Evolutionary conservation across 441 rosid species (phyloP), one percentile per base, ranked within the genome.

Genomic region (Populus tomentosa): DNA sequence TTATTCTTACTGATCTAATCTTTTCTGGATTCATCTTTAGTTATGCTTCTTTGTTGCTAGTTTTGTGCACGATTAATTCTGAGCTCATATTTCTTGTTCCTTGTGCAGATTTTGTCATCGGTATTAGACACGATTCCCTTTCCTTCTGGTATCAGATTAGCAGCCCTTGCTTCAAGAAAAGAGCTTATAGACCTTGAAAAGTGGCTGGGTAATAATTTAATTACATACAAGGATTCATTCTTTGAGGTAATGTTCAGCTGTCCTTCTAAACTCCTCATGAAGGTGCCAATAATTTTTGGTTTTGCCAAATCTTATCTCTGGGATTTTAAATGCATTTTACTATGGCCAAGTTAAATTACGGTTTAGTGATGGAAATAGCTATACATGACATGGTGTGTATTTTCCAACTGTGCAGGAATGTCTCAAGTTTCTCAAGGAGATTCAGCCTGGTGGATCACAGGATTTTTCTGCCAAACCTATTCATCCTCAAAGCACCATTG

Each of bases 61-160:
- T 10, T 50, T 13, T 67, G 53, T 50, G 46, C 16, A 13, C 32
- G 20, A 53, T 9, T 33, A 18, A 11, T 81, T 28, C 64, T 46
- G 6, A 7, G 32, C 46, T 42, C 76, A 72, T 23, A 8, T 71
- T 36, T 83, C 23, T 72, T 77, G n/a, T 78, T 23, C 30, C 88
- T 89, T 82, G 98, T 6, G 78, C 91, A 97, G 99, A 90, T 97
- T 79, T 80, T 97, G 69, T 80, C 89, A 69, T 78, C 82, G 63
- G 93, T 93, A 62, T 79, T 97, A 80, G 98, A 97, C 83, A 84
- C 88, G 87, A 83, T 92, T 76, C 98, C 99, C 74, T 83, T 84
- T 80, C 82, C 92, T 70, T 85, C 79, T 69, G 89, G 92, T 75
- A 87, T 97, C 72, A 87, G 93, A 85, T 84, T 97, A 85, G 97